A percentile compares a stretch with the other conserved stretches of the same genome.
phyloP scores from a whole-genome alignment of 768 basidiomycete species.

The Agrocybe pediades region DNA sequence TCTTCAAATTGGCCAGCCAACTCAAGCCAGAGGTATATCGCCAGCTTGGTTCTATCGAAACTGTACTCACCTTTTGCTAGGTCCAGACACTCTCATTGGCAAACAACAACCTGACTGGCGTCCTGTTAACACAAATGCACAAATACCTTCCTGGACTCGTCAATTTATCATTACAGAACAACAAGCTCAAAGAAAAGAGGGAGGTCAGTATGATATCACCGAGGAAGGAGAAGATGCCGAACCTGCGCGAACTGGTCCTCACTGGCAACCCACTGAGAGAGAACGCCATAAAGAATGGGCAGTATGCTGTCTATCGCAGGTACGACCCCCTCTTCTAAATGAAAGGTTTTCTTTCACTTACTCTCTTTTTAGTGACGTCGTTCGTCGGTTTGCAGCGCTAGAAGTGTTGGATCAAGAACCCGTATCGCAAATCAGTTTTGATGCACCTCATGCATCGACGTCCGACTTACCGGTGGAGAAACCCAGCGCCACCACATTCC shows the following conservation, averaged over 20 bases:
- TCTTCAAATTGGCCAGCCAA: constrained; percentile 85
- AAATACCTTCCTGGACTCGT: constrained; percentile 79
- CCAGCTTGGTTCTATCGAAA: constrained; percentile 1
- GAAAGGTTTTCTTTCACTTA: neutral
- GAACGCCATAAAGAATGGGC: constrained; percentile 54
- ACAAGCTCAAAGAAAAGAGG: constrained; percentile 66
- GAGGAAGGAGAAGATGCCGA: constrained; percentile 56
- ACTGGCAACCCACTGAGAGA: constrained; percentile 77
- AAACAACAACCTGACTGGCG: constrained; percentile 64
- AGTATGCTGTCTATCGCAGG: constrained; percentile 70
- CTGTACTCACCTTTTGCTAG: constrained; percentile 33
- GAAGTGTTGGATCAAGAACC: constrained; percentile 84
- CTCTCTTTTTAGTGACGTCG: constrained; percentile 60
- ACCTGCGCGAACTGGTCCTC: constrained; percentile 73
- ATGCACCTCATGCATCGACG: constrained; percentile 58
- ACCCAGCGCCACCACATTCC: constrained; percentile 73
- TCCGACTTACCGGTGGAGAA: constrained; percentile 41
- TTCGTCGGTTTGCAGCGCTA: constrained; percentile 78
- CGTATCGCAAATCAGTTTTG: constrained; percentile 79
- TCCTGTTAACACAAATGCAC: constrained; percentile 59
- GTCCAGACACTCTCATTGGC: constrained; percentile 85
- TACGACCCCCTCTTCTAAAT: constrained; percentile 30
- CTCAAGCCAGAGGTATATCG: constrained; percentile 68
- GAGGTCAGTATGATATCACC: constrained; percentile 70
- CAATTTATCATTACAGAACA: constrained; percentile 81